These are phyloP conservation scores for Cercospora sp. DNA, from an alignment of 2,329 filamentous ascomycete species.

Conservation along the genomic window DNA sequence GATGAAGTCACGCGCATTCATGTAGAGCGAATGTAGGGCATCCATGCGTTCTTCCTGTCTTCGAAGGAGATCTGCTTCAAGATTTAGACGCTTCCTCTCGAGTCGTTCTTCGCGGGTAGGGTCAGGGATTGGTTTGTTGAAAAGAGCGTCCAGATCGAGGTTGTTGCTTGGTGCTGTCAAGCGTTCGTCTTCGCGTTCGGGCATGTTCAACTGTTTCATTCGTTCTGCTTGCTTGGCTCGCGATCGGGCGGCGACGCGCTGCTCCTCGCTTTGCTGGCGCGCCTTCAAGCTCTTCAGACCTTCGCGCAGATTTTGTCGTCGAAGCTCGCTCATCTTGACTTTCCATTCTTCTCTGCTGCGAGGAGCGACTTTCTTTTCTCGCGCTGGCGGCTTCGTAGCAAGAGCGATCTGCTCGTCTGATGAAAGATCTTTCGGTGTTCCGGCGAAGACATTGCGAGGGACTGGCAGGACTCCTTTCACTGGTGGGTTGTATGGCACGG, in stretches of 20 bases:
- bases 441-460: slow-evolving; percentile 74
- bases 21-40: slow-evolving; percentile 82
- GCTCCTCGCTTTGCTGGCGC: slow-evolving; percentile 57
- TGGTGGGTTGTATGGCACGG: slow-evolving; percentile 48
- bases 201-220: slow-evolving; percentile 57
- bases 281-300: slow-evolving; percentile 69
- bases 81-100: slow-evolving; percentile 42
- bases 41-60: slow-evolving; percentile 49
- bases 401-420: slow-evolving; percentile 28
- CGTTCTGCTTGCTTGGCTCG: slow-evolving; percentile 52
- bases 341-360: slow-evolving; percentile 64
- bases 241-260: slow-evolving; percentile 44
- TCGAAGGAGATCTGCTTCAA: slow-evolving; percentile 23
- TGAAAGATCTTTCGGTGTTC: slow-evolving; percentile 56
- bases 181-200: slow-evolving; percentile 72
- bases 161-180: slow-evolving; percentile 68
- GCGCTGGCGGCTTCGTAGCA: slow-evolving; percentile 25
- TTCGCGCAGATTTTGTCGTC: slow-evolving; percentile 70
- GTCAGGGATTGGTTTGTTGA: slow-evolving; percentile 54
- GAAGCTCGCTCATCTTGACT: slow-evolving; percentile 67
- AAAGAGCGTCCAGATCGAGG: slow-evolving; percentile 34
- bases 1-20: slow-evolving; percentile 85
- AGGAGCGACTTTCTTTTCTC: slow-evolving; percentile 33
- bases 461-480: slow-evolving; percentile 80
- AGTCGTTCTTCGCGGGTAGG: slow-evolving; percentile 59